Conservation (phyloP, 495 filamentous ascomycete genomes). For the Patellaria atrata region DNA sequence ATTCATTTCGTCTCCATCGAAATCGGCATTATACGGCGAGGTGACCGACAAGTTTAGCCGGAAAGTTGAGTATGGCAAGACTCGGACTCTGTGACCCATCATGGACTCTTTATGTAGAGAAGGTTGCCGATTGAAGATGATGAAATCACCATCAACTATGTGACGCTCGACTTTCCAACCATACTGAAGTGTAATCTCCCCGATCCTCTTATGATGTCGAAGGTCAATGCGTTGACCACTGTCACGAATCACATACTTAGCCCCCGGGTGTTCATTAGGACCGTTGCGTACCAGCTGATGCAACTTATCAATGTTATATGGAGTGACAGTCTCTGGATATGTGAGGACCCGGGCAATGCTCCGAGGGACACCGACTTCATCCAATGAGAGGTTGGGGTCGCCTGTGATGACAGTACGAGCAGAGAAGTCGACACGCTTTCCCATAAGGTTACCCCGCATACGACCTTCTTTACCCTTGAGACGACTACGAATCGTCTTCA, state of each 20-base stretch:
- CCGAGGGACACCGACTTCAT: conserved; percentile 88
- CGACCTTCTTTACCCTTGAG: conserved; percentile 98
- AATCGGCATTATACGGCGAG: conserved; percentile 98
- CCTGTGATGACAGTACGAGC: conserved; percentile 98
- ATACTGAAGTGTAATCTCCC: conserved; percentile 71
- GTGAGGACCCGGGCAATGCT: conserved; percentile 82
- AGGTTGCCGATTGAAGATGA: conserved; percentile 98
- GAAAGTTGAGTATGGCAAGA: conserved; percentile 99
- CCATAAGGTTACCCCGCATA: conserved; percentile 96
- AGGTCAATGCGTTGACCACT: conserved; percentile 90
- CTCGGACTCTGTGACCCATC: conserved; percentile 96
- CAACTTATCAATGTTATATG: conserved; percentile 90
- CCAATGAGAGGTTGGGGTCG: conserved; percentile 87
- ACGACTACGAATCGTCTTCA: conserved; percentile 91
- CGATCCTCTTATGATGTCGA: conserved; percentile 73
- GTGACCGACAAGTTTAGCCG: conserved; percentile 94
- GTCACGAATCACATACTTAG: conserved; percentile 84
- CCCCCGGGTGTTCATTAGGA: conserved; percentile 86
- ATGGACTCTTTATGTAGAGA: conserved; percentile 99
- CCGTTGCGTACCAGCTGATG: conserved; percentile 81
- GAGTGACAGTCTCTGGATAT: conserved; percentile 94
- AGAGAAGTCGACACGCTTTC: conserved; percentile 98
- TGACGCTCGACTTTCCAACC: conserved; percentile 98
- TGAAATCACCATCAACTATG: conserved; percentile 86
- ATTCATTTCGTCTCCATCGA: conserved; percentile 99